Evolutionary conservation across 805 yeast genomes (phyloP), one percentile per base, ranked within the genome.

Genomic region (Candida bentonensis): DNA sequence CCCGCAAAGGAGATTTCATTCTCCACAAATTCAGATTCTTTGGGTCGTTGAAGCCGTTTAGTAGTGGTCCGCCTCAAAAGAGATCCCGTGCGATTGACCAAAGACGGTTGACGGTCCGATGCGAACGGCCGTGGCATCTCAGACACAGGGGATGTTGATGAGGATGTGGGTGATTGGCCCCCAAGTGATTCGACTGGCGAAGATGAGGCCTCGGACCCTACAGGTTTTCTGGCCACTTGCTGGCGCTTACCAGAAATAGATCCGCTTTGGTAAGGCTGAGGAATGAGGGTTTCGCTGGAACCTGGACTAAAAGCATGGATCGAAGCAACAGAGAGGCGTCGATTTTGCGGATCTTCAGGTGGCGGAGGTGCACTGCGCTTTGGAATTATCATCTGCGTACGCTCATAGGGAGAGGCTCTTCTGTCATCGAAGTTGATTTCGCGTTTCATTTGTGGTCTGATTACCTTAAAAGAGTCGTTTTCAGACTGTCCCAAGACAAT

Each of bases 371-470:
- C 69, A 17, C 70, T 76, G 53, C 94, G 64, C 46, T 69, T 73
- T 0, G 94, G 92, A 7, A 82, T 75, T 21, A 82, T 64, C 45
- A 67, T 48, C 44, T 49, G 42, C 42, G 42, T 40, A 17, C 39
- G 44, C 3, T 52, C 76, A 54, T 73, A 82, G 1, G 95, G 94
- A 0, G 94, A 79, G 40, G 75, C 76, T 39, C 95, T 64, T 43
- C 86, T 68, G 52, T 81, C 76, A 53, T 85, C 92, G 56, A 85
- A 85, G 59, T 87, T 87, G 48, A 84, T 84, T 53, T 82, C 94
- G 23, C 53, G 49, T 26, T 72, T 66, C n/a, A 73, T 76, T 21
- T 75, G 73, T 7, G 70, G 71, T 25, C 88, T 63, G 5, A 85
- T 70, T 1, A 85, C 79, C 47, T 80, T 69, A 57, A 85, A 84